Percentiles rank a stretch among this genome's conserved stretches.
These are phyloP conservation scores for Suillus bovinus DNA, from an alignment of 768 basidiomycete genomes.

Conservation along the genomic window DNA sequence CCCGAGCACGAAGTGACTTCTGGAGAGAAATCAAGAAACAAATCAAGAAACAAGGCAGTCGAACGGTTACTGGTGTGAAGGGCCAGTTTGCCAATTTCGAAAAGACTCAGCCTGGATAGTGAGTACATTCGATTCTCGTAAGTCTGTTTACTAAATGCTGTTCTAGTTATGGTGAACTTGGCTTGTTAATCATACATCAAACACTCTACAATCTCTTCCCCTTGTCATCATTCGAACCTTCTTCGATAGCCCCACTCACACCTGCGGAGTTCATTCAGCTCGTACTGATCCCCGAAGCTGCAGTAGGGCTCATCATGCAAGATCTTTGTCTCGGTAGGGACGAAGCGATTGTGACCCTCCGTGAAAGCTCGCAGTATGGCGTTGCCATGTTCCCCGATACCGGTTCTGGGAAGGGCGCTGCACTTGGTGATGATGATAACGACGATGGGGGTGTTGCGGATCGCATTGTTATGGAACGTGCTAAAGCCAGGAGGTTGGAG, in stretches of 20 bases:
- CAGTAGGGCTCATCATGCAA: constrained; percentile 76
- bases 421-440: constrained; percentile 37
- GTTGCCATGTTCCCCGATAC: constrained; percentile 78
- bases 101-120: constrained; percentile 90
- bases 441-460: constrained; percentile 37
- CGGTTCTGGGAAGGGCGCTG: constrained; percentile 26
- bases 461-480: constrained; percentile 45
- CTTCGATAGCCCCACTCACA: constrained; percentile 62
- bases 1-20: constrained; percentile 53
- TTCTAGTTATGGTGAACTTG: constrained; percentile 81
- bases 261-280: constrained; percentile 77
- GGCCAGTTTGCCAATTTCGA: constrained; percentile 81
- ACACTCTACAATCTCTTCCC: constrained; percentile 78
- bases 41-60: constrained; percentile 63
- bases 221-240: constrained; percentile 51
- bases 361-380: constrained; percentile 81
- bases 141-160: not conserved
- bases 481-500: constrained; percentile 40
- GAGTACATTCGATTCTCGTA: constrained; percentile 34
- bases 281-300: constrained; percentile 89
- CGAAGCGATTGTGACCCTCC: constrained; percentile 58
- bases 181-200: constrained; percentile 78
- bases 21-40: constrained; percentile 69
- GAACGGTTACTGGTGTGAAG: constrained; percentile 63
- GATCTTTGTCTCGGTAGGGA: constrained; percentile 56